phyloP scores from a whole-genome alignment of 768 basidiomycete species.

The Rhodotorula toruloides region DNA sequence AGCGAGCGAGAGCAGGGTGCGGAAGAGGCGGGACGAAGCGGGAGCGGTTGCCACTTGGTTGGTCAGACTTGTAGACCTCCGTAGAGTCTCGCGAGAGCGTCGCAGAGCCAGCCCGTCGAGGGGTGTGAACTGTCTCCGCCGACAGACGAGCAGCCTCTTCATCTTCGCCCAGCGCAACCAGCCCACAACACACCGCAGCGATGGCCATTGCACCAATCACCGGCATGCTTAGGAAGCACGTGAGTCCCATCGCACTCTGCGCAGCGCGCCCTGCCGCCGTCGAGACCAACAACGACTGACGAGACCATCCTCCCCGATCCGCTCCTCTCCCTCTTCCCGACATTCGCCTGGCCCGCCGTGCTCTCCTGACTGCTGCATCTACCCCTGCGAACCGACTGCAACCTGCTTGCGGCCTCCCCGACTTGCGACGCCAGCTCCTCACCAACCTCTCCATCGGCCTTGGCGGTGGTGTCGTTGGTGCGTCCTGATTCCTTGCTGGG shows the following conservation, averaged over 20 bases:
- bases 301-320: too few relatives aligned
- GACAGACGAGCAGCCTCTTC: too few relatives aligned
- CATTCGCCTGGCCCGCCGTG: not conserved
- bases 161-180: too few relatives aligned
- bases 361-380: not conserved
- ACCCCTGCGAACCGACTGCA: not conserved
- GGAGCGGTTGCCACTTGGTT: too few relatives aligned
- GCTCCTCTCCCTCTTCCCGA: not conserved
- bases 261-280: too few relatives aligned
- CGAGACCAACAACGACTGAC: not conserved
- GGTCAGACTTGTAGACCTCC: too few relatives aligned
- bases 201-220: slow-evolving; percentile 34
- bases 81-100: too few relatives aligned
- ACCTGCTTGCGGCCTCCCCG: not conserved
- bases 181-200: too few relatives aligned
- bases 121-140: too few relatives aligned
- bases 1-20: not conserved
- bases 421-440: slow-evolving; percentile 19
- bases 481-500: not conserved
- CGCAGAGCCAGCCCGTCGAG: too few relatives aligned
- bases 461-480: slow-evolving; percentile 31
- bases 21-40: too few relatives aligned
- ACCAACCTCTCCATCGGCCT: slow-evolving; percentile 35
- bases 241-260: not conserved
- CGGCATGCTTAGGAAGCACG: slow-evolving; percentile 32